Evolutionary conservation across 108 stramenopile species (phyloP).

Genomic region (Seminavis robusta): DNA sequence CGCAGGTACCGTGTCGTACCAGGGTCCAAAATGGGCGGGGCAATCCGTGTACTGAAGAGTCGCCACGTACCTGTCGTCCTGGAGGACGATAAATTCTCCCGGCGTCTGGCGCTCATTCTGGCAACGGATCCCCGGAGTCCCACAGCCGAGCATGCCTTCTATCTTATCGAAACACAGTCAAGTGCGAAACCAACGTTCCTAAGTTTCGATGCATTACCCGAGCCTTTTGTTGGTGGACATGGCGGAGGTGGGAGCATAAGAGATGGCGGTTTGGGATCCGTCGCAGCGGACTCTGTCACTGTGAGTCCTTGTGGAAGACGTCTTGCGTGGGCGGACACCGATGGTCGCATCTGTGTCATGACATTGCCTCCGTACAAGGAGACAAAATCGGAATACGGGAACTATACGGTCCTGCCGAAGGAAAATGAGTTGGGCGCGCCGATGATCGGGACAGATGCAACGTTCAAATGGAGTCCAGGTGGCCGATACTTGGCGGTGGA

Average conservation of each 20-base stretch:
- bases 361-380: conserved; percentile 41
- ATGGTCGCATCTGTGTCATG: conserved; percentile 60
- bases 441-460: conserved; percentile 37
- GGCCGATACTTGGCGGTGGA: conserved; percentile 57
- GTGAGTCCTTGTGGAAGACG: conserved; percentile 71
- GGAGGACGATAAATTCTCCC: conserved; percentile 11
- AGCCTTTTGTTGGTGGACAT: conserved; percentile 64
- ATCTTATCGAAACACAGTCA: conserved; percentile 52
- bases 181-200: conserved; percentile 3
- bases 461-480: conserved; percentile 44
- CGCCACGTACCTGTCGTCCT: conserved; percentile 36
- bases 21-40: conserved; percentile 49
- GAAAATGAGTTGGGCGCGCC: conserved; percentile 59
- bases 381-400: neutral
- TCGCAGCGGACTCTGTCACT: conserved; percentile 29
- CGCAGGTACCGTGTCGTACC: conserved; percentile 65
- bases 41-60: conserved; percentile 45
- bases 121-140: conserved; percentile 65
- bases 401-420: conserved; percentile 33
- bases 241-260: conserved; percentile 48
- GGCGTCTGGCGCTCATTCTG: conserved; percentile 51
- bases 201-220: conserved; percentile 45
- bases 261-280: conserved; percentile 63
- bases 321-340: conserved; percentile 58
- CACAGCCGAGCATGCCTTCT: conserved; percentile 75